phyloP scores from a whole-genome alignment of 352 stramenopile species.

The Phytopythium sindhum region DNA sequence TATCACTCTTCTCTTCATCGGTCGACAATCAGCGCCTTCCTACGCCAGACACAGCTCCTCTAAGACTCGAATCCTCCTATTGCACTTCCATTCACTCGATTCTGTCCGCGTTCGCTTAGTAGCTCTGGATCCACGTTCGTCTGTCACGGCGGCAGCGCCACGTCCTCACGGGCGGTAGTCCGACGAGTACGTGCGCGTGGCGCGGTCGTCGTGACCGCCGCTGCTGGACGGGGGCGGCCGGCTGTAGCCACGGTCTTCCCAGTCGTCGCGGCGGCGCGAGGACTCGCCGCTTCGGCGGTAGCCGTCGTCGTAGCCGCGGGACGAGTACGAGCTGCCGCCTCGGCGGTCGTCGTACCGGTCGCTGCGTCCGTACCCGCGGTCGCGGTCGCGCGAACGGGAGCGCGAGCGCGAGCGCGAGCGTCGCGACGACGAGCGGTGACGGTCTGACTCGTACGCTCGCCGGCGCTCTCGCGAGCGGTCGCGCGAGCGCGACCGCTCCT shows the following conservation, averaged over 20 bases:
- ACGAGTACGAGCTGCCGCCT: constrained; percentile 1
- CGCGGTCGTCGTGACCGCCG: constrained; percentile 56
- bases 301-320: constrained; percentile 12
- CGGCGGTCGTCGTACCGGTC: constrained; percentile 12
- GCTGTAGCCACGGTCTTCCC: constrained; percentile 43
- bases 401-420: constrained; percentile 20
- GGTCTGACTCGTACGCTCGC: constrained; percentile 3
- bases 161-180: constrained; percentile 37
- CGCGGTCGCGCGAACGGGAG: constrained; percentile 20
- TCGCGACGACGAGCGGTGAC: not conserved
- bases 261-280: constrained; percentile 23
- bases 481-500: constrained; percentile 24
- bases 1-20: not conserved
- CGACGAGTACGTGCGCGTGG: constrained; percentile 39
- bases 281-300: constrained; percentile 14
- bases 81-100: not conserved
- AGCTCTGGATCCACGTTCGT: not conserved
- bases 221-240: constrained; percentile 17
- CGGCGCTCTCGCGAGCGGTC: constrained; percentile 20
- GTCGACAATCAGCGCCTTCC: not conserved
- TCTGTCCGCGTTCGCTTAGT: too few species aligned
- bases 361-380: constrained; percentile 10
- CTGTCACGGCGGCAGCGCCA: not conserved
- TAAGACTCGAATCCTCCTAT: not conserved
- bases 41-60: not conserved